Evolutionary conservation across 768 basidiomycete species (phyloP), one percentile per base, ranked within the genome.

Genomic region (Leccinum arenicola): DNA sequence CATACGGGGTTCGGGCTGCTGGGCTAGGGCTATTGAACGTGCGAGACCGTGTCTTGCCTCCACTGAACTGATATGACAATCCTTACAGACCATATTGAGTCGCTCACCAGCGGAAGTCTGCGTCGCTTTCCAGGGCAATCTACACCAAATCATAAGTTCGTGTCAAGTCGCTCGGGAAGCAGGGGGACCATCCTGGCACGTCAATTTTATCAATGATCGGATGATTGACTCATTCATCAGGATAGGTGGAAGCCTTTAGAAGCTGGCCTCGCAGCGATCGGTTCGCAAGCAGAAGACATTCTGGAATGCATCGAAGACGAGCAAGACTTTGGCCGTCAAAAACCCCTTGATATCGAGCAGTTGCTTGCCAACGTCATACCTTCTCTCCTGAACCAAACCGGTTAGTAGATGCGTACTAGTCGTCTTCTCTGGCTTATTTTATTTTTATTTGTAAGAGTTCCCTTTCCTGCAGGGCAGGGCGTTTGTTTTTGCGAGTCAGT

Each of bases 401-500:
- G 95, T 95, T 61, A 51, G 82, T 74, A 33, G 6, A 60, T 15
- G 43, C 49, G 1, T 29, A 25, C 48, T n/a, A 43, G 27, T 17
- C 48, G 43, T 19, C 51, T 31, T 55, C 35, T 54, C 29, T 54
- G 47, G 23, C 51, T 59, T 8, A 57, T 55, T 9, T 52, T 12
- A 5, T 48, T 14, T 40, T 52, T 12, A 5, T 48, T 14, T 40
- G 27, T 25, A 29, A 96, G 95, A 93, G 23, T 82, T 80, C 57
- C 94, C 94, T 0, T 99, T 98, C 83, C 74, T 99, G 29, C 96
- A 98, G 74, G 97, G 96, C 11, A 83, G 97, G 60, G 91, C 87
- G 0, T 97, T 98, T 60, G 92, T 98, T 49, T 95, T 98, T 64
- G 93, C 95, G 3, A 94, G 93, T 68, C 89, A 94, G 67, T 98